Conservation (phyloP, 2,329 filamentous ascomycete species). For the Capronia coronata region DNA sequence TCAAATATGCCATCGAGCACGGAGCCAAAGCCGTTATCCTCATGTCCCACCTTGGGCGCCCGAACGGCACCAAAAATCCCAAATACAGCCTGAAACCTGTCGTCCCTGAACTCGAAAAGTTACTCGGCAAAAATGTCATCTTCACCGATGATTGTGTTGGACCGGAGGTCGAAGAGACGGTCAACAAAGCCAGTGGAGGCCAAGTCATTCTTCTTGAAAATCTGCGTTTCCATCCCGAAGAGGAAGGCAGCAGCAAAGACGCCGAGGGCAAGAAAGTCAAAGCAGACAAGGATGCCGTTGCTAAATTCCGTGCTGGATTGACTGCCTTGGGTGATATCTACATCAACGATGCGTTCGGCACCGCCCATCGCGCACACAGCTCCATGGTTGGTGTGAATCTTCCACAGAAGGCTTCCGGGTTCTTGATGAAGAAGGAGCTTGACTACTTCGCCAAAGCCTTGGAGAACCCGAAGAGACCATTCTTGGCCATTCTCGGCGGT, state of each 20-base stretch:
- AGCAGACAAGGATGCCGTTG: slow-evolving; percentile 88
- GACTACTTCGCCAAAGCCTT: slow-evolving; percentile 98
- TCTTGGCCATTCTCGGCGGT: slow-evolving; percentile 96
- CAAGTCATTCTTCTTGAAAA: slow-evolving; percentile 92
- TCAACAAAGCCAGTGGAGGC: slow-evolving; percentile 73
- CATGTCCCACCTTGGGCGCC: slow-evolving; percentile 97
- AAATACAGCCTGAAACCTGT: slow-evolving; percentile 97
- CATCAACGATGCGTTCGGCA: slow-evolving; percentile 98
- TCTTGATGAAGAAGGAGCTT: slow-evolving; percentile 99
- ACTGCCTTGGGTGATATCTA: slow-evolving; percentile 93
- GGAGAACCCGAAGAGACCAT: slow-evolving; percentile 85
- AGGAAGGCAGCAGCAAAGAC: slow-evolving; percentile 95
- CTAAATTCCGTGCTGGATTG: slow-evolving; percentile 87
- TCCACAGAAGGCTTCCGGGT: slow-evolving; percentile 92
- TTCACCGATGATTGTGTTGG: slow-evolving; percentile 90
- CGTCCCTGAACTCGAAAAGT: slow-evolving; percentile 83
- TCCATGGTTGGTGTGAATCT: slow-evolving; percentile 98
- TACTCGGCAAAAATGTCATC: slow-evolving; percentile 73
- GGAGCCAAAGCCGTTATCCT: slow-evolving; percentile 88
- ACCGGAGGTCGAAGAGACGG: slow-evolving; percentile 78
- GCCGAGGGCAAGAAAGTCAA: slow-evolving; percentile 94
- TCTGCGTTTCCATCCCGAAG: slow-evolving; percentile 94
- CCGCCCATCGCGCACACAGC: slow-evolving; percentile 95
- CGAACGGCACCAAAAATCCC: slow-evolving; percentile 77
- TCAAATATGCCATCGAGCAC: slow-evolving; percentile 86